Conservation (phyloP, 1,284 basidiomycete genomes). For the Lentinus polychrous region DNA sequence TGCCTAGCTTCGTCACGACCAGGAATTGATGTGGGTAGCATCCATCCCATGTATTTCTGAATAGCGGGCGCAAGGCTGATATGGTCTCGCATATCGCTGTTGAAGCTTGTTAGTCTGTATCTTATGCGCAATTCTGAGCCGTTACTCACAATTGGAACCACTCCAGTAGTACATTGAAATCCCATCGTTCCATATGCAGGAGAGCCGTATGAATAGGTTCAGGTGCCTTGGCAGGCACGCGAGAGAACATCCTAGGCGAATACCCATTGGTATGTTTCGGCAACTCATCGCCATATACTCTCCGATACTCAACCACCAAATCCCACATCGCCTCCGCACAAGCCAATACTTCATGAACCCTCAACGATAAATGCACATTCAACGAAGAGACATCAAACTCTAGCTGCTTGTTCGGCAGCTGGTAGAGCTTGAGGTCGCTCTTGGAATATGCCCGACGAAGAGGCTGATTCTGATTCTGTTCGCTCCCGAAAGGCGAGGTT, state of each 20-base stretch:
- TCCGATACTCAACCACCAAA: constrained; percentile 50
- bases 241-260: not conserved
- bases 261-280: not conserved
- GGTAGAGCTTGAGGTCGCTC: constrained; percentile 18
- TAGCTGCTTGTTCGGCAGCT: constrained; percentile 43
- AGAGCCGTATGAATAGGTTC: constrained; percentile 31
- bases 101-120: constrained; percentile 7
- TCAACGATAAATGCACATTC: constrained; percentile 51
- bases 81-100: constrained; percentile 59
- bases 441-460: constrained; percentile 1
- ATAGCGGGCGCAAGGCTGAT: constrained; percentile 39
- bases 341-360: constrained; percentile 52
- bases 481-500: not conserved
- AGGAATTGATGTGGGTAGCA: constrained; percentile 24
- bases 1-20: constrained; percentile 31
- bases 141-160: constrained; percentile 53
- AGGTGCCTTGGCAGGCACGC: not conserved
- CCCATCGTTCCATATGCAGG: constrained; percentile 42
- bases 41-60: constrained; percentile 43
- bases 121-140: constrained; percentile 1
- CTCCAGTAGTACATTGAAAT: constrained; percentile 48
- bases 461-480: not conserved
- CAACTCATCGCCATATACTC: constrained; percentile 4
- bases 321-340: constrained; percentile 75
- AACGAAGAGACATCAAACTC: constrained; percentile 49